A percentile compares a stretch with the other conserved stretches of the same genome.
Evolutionary conservation across 83 land plant genomes (phyloP).

Genomic region (Diphasiastrum complanatum): DNA sequence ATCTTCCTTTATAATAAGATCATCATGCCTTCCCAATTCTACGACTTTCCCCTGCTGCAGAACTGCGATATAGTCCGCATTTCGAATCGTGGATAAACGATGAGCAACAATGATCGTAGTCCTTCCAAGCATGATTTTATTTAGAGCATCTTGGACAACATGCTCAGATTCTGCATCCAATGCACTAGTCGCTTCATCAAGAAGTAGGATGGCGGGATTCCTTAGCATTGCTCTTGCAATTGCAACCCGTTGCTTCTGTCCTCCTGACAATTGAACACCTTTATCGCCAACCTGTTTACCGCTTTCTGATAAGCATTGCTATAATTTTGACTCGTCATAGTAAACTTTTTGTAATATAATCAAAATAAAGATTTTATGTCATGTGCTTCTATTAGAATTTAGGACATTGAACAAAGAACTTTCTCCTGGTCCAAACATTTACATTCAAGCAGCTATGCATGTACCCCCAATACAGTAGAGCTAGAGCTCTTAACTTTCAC

Average conservation of each 20-base stretch:
- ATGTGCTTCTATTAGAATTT: too few species aligned
- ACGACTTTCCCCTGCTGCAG: not conserved
- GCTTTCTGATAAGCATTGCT: not conserved
- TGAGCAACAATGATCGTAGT: not conserved
- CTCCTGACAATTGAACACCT: not conserved
- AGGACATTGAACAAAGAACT: too few species aligned
- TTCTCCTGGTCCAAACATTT: too few species aligned
- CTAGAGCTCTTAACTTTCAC: too few species aligned
- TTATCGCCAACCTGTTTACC: not conserved
- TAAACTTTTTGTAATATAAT: too few species aligned
- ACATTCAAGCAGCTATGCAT: too few species aligned
- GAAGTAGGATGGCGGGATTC: not conserved
- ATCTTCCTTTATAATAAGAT: slow-evolving; percentile 61
- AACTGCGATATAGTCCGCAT: not conserved
- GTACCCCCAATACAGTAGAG: too few species aligned
- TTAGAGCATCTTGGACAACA: not conserved
- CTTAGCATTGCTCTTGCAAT: slow-evolving; percentile 4
- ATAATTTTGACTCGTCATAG: not conserved
- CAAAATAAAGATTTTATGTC: too few species aligned
- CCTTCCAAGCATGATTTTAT: not conserved
- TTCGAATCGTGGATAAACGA: not conserved
- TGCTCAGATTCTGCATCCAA: not conserved
- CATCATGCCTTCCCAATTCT: slow-evolving; percentile 22
- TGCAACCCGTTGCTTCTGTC: slow-evolving; percentile 1
- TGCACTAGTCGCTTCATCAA: slow-evolving; percentile 6